These are phyloP conservation scores for Phaeomoniella chlamydospora DNA, from an alignment of 2,329 filamentous ascomycete genomes.

Conservation along the genomic window DNA sequence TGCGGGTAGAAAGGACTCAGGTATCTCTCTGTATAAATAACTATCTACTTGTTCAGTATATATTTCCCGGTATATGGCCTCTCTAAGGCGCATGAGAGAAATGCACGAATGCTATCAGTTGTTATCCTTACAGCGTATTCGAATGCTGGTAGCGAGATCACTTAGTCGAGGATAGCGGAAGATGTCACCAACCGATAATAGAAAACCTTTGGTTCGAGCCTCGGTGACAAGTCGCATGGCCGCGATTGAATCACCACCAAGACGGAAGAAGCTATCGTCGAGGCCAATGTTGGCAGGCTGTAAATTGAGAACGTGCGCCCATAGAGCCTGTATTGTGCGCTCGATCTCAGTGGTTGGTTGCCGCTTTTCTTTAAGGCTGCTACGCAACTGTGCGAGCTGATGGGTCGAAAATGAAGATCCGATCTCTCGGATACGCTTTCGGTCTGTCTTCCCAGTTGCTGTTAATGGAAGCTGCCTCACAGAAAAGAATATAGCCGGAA, in stretches of 20 bases:
- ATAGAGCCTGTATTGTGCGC: constrained; percentile 15
- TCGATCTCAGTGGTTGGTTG: constrained; percentile 12
- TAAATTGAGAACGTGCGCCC: constrained; percentile 21
- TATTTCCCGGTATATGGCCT: too few species aligned
- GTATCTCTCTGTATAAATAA: too few species aligned
- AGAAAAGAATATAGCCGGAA: constrained; percentile 20
- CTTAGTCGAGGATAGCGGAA: constrained; percentile 23
- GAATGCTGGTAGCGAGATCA: constrained; percentile 25
- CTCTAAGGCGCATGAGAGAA: too few species aligned
- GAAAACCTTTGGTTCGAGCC: constrained; percentile 8
- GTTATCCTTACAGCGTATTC: too few species aligned
- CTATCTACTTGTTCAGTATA: too few species aligned
- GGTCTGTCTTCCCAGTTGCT: constrained; percentile 18
- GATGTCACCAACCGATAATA: constrained; percentile 13
- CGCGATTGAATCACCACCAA: constrained; percentile 17
- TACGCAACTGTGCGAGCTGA: too few species aligned
- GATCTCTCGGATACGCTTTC: constrained; percentile 22
- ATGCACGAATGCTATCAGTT: too few species aligned
- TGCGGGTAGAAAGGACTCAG: too few species aligned
- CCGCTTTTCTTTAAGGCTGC: too few species aligned
- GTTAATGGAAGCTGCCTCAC: constrained; percentile 17
- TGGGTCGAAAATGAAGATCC: constrained; percentile 13
- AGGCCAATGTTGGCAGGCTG: constrained; percentile 14
- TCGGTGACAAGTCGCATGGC: constrained; percentile 15
- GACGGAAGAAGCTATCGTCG: constrained; percentile 15